Percentiles rank a stretch among this genome's conserved stretches.
phyloP scores from a whole-genome alignment of 495 filamentous ascomycete species.

The Penicillium ucsense region DNA sequence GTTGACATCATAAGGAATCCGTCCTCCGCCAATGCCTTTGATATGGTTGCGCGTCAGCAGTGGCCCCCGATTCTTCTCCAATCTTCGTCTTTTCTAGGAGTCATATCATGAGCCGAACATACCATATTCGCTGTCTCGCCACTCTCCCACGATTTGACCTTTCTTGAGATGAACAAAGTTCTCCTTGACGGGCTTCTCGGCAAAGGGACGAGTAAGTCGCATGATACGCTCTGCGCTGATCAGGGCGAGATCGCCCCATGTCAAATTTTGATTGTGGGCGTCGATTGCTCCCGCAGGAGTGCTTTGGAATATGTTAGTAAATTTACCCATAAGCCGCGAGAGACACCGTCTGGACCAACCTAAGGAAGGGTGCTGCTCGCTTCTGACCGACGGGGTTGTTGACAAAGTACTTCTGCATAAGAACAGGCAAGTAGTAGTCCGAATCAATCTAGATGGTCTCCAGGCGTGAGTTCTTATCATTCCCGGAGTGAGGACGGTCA shows the following conservation, averaged over 20 bases:
- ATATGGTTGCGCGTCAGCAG: background rate
- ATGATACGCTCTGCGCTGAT: conserved; percentile 50
- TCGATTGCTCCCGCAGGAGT: conserved; percentile 36
- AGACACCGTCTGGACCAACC: conserved; percentile 7
- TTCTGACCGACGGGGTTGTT: conserved; percentile 32
- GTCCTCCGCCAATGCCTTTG: conserved; percentile 47
- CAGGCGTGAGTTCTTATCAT: background rate
- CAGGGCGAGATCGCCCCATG: conserved; percentile 41
- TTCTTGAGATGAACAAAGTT: conserved; percentile 50
- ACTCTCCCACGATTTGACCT: conserved; percentile 49
- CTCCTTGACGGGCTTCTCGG: conserved; percentile 36
- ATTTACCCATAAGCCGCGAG: background rate
- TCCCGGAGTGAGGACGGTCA: background rate
- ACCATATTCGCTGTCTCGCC: conserved; percentile 50
- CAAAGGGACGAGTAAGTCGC: conserved; percentile 44
- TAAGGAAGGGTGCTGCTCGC: conserved; percentile 37
- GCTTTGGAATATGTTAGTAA: conserved; percentile 6
- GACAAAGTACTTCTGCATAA: conserved; percentile 51
- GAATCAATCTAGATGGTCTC: conserved; percentile 38
- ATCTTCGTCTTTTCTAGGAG: background rate
- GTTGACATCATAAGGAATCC: conserved; percentile 58
- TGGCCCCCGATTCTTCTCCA: too few species aligned
- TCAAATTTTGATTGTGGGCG: conserved; percentile 38
- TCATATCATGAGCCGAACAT: background rate
- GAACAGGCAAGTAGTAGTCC: conserved; percentile 50